Evolutionary conservation across 495 filamentous ascomycete genomes (phyloP).

Genomic region (Oleoguttula mirabilis): DNA sequence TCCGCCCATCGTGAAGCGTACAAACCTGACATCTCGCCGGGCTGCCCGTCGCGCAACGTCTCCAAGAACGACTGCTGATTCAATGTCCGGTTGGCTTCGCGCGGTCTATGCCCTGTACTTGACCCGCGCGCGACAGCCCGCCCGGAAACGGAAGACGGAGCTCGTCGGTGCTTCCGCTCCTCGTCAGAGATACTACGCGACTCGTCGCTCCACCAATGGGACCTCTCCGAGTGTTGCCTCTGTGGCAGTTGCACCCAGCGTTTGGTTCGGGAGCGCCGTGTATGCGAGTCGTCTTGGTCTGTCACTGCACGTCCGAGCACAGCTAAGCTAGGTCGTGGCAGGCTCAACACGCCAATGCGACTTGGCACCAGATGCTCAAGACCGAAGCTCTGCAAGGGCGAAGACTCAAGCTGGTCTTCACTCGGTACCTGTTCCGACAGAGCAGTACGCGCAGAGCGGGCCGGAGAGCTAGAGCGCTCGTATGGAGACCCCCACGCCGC

Average conservation of each 20-base stretch:
- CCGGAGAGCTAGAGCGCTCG: slow-evolving; percentile 22
- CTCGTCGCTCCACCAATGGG: slow-evolving; percentile 26
- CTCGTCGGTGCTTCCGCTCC: not conserved
- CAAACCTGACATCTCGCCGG: slow-evolving; percentile 13
- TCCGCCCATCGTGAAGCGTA: slow-evolving; percentile 16
- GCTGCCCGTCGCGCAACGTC: slow-evolving; percentile 17
- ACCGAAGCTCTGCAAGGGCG: slow-evolving; percentile 26
- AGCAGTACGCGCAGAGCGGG: slow-evolving; percentile 19
- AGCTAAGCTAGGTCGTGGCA: not conserved
- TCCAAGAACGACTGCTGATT: slow-evolving; percentile 30
- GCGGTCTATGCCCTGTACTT: slow-evolving; percentile 21
- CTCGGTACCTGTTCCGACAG: slow-evolving; percentile 18
- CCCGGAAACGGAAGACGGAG: not conserved
- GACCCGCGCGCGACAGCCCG: not conserved
- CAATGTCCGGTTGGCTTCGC: slow-evolving; percentile 28
- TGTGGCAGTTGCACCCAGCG: slow-evolving; percentile 28
- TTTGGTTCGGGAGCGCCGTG: slow-evolving; percentile 18
- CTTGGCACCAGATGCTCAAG: slow-evolving; percentile 30
- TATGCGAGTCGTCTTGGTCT: slow-evolving; percentile 8
- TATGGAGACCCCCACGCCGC: slow-evolving; percentile 34
- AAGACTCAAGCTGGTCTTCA: slow-evolving; percentile 28
- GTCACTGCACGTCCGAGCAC: not conserved
- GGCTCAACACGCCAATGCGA: slow-evolving; percentile 15
- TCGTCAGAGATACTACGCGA: slow-evolving; percentile 17
- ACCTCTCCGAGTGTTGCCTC: slow-evolving; percentile 12